Base-by-base conservation (phyloP, 805 yeast genomes). In the Cyberlindnera lachancei region DNA sequence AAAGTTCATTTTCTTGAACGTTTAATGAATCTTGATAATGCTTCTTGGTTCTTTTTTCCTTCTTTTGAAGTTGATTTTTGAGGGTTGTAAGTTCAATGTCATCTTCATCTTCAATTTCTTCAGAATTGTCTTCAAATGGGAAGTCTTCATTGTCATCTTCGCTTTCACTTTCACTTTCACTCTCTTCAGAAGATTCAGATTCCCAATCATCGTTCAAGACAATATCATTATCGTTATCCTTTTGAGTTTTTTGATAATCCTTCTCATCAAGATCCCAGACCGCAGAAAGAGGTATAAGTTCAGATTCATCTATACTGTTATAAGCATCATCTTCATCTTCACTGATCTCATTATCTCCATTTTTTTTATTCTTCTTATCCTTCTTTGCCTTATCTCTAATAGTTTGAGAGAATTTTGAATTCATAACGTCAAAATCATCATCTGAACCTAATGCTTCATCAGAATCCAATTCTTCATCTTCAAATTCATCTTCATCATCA, bases 371-470 rank as follows among this genome's bases (percentile, higher is more conserved):
- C 20, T 47, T 47, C 45, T 62, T 63, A 21, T 46, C 44, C 36
- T 51, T 55, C 46, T 64, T 67, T 23, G 51, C 53, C 38, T 63
- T 64, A 51, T 77, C 85, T 57, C 86, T 70, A 27, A 78, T 58
- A 11, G 80, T 72, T 48, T 79, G 84, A 6, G 86, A 76, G 41
- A 79, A 73, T 50, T 73, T 79, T 19, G 83, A 73, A 53, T 73
- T 70, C 45, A 78, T 56, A 7, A 66, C 70, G 34, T 76, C 84
- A 37, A 68, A 73, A 33, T 76, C 85, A 44, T 81, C 88, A 36
- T 72, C 94, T 0, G 92, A 79, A 1, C 92, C 95, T 37, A 84
- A 58, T 0, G 94, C 95, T 46, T 82, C 95, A 54, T 87, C 96
- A 1, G 95, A 84, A 46, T 80, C 85, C 28, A 82, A 62, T 38